Percentiles rank a stretch among this genome's conserved stretches.
phyloP scores from a whole-genome alignment of 1,284 basidiomycete genomes.

The Puccinia brachypodii region DNA sequence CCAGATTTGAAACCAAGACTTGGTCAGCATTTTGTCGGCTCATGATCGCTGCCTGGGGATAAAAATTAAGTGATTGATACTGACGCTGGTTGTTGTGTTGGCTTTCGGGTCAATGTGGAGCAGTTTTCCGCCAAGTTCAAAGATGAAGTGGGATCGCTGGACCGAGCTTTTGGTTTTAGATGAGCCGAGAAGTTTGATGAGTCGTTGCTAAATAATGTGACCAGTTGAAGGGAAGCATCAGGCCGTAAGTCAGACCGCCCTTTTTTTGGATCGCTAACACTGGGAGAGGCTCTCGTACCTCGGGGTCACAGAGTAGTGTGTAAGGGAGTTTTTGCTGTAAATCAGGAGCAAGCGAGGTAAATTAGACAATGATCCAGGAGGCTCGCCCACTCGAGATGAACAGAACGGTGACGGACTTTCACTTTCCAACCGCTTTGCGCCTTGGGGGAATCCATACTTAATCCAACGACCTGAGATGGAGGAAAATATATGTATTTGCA shows the following conservation, averaged over 20 bases:
- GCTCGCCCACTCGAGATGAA: not conserved
- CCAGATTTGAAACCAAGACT: not conserved
- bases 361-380: not conserved
- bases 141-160: constrained; percentile 50
- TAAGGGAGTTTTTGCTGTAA: constrained; percentile 50
- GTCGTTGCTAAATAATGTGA: constrained; percentile 21
- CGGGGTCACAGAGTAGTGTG: constrained; percentile 50
- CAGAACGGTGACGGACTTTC: constrained; percentile 19
- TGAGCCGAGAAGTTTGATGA: constrained; percentile 49
- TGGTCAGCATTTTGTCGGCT: not conserved
- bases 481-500: no score
- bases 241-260: not conserved
- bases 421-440: constrained; percentile 49
- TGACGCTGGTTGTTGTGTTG: constrained; percentile 46
- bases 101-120: constrained; percentile 49
- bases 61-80: not conserved
- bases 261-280: not conserved
- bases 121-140: constrained; percentile 49
- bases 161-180: constrained; percentile 45
- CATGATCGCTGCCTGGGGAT: not conserved
- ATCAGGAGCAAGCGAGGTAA: not conserved
- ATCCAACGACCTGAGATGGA: constrained; percentile 48
- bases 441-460: constrained; percentile 50
- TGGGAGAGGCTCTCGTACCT: constrained; percentile 37
- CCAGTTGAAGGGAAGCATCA: not conserved